Base-by-base conservation (phyloP, 805 yeast species). In the Lachancea fermentati region DNA sequence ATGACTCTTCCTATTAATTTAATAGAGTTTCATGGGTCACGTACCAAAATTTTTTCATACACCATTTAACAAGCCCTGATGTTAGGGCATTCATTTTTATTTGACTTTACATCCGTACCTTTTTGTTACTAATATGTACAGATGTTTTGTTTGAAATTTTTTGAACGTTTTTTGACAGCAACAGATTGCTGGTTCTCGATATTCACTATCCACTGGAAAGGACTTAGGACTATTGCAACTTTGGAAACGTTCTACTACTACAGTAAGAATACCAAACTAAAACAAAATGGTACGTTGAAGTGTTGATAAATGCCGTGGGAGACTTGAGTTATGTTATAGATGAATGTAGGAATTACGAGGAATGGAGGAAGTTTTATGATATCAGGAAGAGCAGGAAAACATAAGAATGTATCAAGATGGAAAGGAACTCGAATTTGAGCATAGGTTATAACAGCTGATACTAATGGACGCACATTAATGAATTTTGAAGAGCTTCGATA, bases 261-360 rank as follows among this genome's bases (percentile, higher is more conserved):
- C 35, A 19, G 35, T 15, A 37, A 41, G 39, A 44, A 44, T 36
- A 32, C 35, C 35, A 32, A 32, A 38, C 36, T 40, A 46, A 38
- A 42, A 46, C 47, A 50, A 47, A 48, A 50, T 50, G 54, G 54
- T 50, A 50, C 51, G 54, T 50, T 44, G 36, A 30, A 31, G 15
- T 16, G 16, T 5, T 25, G 32, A 6, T 16, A 19, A 29, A 26
- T 41, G 19, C 19, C 26, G 7, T 22, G 26, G 11, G 26, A 22
- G 26, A 11, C 26, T 22, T 7, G 9, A 22, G 26, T 7, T 7
- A 22, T 11, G 11, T 7, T 22, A 11, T 22, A 7, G 26, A 22
- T 7, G 26, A 11, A 22, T 22, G n/a, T n/a, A n/a, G n/a, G n/a
- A n/a, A n/a, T n/a, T n/a, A n/a, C 26, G 26, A 22, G 26, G 26